phyloP scores from a whole-genome alignment of 2,329 filamentous ascomycete genomes.

The Metarhizium sp. region DNA sequence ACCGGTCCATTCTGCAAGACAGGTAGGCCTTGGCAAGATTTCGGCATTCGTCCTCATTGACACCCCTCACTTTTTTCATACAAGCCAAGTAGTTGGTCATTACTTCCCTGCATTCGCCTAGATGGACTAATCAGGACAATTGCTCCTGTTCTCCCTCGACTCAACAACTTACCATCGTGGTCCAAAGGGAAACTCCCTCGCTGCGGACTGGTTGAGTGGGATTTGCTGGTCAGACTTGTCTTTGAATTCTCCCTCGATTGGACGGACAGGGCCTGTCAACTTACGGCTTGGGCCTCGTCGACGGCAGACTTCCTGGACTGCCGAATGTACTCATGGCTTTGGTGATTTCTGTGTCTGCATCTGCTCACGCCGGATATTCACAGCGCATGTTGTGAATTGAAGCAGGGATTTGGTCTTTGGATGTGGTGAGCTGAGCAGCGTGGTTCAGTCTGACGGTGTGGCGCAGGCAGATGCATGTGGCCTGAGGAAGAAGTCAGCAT shows the following conservation, averaged over 20 bases:
- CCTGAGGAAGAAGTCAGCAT: too few relatives aligned
- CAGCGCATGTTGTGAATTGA: neutral
- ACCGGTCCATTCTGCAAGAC: conserved; percentile 90
- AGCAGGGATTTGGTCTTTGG: too few relatives aligned
- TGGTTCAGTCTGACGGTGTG: too few relatives aligned
- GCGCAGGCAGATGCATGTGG: too few relatives aligned
- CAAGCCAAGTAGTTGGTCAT: conserved; percentile 82
- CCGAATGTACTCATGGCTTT: conserved; percentile 54
- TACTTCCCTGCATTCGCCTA: conserved; percentile 85
- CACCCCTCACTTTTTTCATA: conserved; percentile 72
- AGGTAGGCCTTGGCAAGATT: conserved; percentile 82
- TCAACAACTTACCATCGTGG: conserved; percentile 55
- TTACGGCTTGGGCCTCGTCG: conserved; percentile 61
- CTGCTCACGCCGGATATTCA: neutral
- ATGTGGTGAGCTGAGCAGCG: too few relatives aligned
- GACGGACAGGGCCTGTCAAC: conserved; percentile 18
- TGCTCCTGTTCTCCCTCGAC: neutral
- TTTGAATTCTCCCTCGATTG: neutral
- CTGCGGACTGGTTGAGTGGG: conserved; percentile 56
- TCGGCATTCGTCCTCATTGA: conserved; percentile 81
- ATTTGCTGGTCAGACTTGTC: conserved; percentile 2
- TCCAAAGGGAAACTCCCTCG: conserved; percentile 94
- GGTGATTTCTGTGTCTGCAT: neutral
- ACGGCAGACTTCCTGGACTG: conserved; percentile 57
- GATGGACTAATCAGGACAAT: neutral